Evolutionary conservation across 257 asterid genomes (phyloP).

Genomic region (Fraxinus anomala): DNA sequence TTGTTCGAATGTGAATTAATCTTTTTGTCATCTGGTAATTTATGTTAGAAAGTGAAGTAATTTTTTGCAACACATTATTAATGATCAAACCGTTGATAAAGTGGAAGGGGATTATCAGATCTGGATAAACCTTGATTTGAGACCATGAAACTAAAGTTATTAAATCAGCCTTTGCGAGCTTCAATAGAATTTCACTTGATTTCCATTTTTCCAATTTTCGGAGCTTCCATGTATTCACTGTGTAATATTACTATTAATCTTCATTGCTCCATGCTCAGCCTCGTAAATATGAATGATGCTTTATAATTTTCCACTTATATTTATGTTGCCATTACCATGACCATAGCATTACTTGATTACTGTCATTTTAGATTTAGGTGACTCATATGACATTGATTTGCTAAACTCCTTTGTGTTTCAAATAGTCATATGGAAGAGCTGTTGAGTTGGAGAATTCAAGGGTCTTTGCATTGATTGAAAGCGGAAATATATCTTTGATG

Average conservation of each 20-base stretch:
- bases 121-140: conserved; percentile 22
- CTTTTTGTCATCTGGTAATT: conserved; percentile 9
- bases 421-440: conserved; percentile 92
- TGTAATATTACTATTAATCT: conserved; percentile 10
- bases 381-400: conserved; percentile 4
- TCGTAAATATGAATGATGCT: neutral
- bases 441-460: conserved; percentile 81
- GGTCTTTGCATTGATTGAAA: conserved; percentile 82
- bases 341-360: conserved; percentile 1
- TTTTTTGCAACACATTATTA: conserved; percentile 14
- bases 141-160: neutral
- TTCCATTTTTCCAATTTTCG: neutral
- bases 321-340: neutral
- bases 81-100: neutral
- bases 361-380: conserved; percentile 24
- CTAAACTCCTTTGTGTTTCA: conserved; percentile 32
- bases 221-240: neutral
- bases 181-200: neutral
- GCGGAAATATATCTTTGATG: conserved; percentile 87
- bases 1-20: conserved; percentile 13
- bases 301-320: neutral
- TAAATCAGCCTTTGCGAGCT: neutral
- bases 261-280: conserved; percentile 12
- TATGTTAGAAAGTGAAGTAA: neutral
- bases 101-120: neutral